Conservation (phyloP, 2,329 filamentous ascomycete genomes). For the Penicillium verrucosum region DNA sequence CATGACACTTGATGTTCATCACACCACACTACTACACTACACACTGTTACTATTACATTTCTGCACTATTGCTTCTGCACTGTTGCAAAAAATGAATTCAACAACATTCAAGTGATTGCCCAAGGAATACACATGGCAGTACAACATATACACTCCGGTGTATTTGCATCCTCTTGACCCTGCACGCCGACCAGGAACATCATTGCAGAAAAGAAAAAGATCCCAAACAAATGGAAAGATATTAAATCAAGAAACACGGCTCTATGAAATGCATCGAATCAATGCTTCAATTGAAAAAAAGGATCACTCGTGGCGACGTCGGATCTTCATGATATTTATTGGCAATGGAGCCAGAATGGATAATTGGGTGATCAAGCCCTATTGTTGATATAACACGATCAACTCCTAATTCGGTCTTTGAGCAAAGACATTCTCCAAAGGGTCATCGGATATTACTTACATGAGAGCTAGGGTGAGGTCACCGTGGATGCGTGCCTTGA, state of each 20-base stretch:
- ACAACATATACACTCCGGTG: slow-evolving; percentile 5
- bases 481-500: slow-evolving; percentile 64
- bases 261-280: slow-evolving; percentile 5
- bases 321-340: slow-evolving; percentile 19
- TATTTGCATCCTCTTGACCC: slow-evolving; percentile 13
- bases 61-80: too few relatives aligned
- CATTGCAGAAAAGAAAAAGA: neutral
- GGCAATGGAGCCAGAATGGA: slow-evolving; percentile 1
- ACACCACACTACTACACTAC: neutral
- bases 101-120: neutral
- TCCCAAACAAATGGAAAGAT: neutral
- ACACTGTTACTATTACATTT: too few relatives aligned
- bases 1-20: neutral
- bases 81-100: neutral
- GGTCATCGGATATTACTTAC: slow-evolving; percentile 32
- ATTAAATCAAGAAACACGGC: slow-evolving; percentile 8
- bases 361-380: slow-evolving; percentile 19
- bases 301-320: slow-evolving; percentile 9
- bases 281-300: neutral
- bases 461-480: slow-evolving; percentile 56
- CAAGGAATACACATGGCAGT: slow-evolving; percentile 6
- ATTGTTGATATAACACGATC: slow-evolving; percentile 16
- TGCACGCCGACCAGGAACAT: neutral
- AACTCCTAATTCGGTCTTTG: slow-evolving; percentile 26
- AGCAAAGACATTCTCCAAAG: slow-evolving; percentile 8